phyloP scores from a whole-genome alignment of 305 asterid species.

The Rubia peregrina region DNA sequence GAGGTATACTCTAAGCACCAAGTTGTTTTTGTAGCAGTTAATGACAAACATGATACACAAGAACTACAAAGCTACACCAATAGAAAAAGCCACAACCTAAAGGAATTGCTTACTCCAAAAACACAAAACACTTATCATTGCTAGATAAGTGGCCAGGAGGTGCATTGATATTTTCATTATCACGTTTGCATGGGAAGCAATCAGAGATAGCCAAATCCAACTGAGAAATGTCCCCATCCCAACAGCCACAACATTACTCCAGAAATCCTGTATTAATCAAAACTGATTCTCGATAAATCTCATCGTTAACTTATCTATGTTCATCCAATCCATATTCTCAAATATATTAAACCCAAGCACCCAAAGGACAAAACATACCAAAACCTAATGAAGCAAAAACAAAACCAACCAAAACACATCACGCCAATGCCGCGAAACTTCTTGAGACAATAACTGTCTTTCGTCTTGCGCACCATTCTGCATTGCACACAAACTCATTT shows the following conservation, averaged over 20 bases:
- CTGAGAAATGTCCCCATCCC: slow-evolving; percentile 69
- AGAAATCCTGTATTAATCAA: slow-evolving; percentile 86
- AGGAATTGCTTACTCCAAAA: slow-evolving; percentile 76
- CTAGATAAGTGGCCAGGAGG: slow-evolving; percentile 88
- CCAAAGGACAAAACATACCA: slow-evolving; percentile 66
- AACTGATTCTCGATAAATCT: slow-evolving; percentile 69
- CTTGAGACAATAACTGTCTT: slow-evolving; percentile 32
- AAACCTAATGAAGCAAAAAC: slow-evolving; percentile 61
- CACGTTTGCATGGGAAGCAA: slow-evolving; percentile 66
- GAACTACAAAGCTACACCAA: slow-evolving; percentile 85
- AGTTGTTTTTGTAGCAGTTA: slow-evolving; percentile 33
- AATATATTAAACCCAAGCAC: slow-evolving; percentile 85
- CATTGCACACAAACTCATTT: slow-evolving; percentile 22
- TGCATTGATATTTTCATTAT: slow-evolving; percentile 90
- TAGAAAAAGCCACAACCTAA: slow-evolving; percentile 90
- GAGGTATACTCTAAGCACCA: too few relatives aligned
- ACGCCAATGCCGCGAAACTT: slow-evolving; percentile 66
- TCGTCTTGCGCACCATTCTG: slow-evolving; percentile 51
- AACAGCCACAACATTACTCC: slow-evolving; percentile 80
- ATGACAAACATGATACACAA: slow-evolving; percentile 76
- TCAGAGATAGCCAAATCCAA: slow-evolving; percentile 80
- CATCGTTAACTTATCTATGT: slow-evolving; percentile 67
- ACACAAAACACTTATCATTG: slow-evolving; percentile 81
- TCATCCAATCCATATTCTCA: slow-evolving; percentile 71
- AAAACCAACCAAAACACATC: slow-evolving; percentile 86